Evolutionary conservation across 2,329 filamentous ascomycete genomes (phyloP), one percentile per base, ranked within the genome.

Genomic region (Sclerotinia minor): DNA sequence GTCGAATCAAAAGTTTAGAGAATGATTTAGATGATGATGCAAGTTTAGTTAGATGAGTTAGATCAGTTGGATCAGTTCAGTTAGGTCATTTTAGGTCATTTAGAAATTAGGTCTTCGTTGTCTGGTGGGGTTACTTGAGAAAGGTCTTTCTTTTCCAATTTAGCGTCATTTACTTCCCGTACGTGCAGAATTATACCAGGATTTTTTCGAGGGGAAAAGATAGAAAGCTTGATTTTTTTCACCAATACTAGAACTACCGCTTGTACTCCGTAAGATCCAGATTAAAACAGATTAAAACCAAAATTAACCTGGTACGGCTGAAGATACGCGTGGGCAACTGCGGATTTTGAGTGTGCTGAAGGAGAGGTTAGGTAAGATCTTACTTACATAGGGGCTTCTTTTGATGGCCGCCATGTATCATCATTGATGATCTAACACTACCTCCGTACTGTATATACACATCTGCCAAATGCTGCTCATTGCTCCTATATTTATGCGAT

Each of bases 1-100:
- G 13, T 49, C 57, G n/a, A 60, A 60, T 60, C 41, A 60, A 15
- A 47, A 32, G 5, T 29, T 1, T 32, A 29, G 41, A 60, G 41
- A 8, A 47, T 60, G 38, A 59, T 47, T 45, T n/a, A 8, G 26
- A 47, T 60, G 57, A 60, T 60, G 57, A 60, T 60, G 57, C n/a
- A 47, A 59, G 41, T 41, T 24, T 32, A 15, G 21, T n/a, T 55
- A 26, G 38, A 13, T 38, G 8, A 38, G 35, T 11, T 13, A 38
- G 35, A 35, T 35, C 32, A 32, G 29, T 32, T 32, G 5, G 29
- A 32, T 32, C 35, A 19, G 35, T 2, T 38, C 35, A 38, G 35
- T 35, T 9, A 35, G 35, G 29, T 32, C 29, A 32, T 4, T 11
- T 45, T 47, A n/a, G 41, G 32, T 59, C 41, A 29, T 26, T 17